phyloP scores from a whole-genome alignment of 2,329 filamentous ascomycete genomes.

The Neonectria coccinea region DNA sequence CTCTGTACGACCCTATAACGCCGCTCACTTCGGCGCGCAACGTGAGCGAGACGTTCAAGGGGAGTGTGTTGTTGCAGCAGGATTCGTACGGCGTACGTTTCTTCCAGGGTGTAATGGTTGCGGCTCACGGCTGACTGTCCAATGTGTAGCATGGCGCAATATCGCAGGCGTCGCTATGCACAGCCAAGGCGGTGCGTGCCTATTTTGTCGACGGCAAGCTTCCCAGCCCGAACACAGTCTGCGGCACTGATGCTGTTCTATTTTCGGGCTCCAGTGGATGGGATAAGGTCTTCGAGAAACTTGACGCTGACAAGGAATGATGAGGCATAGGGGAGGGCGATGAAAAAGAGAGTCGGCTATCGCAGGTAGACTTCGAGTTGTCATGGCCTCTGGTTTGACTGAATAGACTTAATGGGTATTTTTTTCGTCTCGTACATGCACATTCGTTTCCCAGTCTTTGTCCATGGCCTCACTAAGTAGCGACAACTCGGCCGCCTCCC shows the following conservation, averaged over 20 bases:
- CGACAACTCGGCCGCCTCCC: constrained; percentile 29
- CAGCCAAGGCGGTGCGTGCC: constrained; percentile 20
- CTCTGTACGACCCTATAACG: no score
- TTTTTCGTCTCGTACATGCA: neutral
- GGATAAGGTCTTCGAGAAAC: constrained; percentile 22
- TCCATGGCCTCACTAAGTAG: constrained; percentile 1
- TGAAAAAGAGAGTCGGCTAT: neutral
- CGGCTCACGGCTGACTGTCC: neutral
- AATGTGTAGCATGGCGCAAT: constrained; percentile 21
- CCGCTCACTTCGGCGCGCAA: no score
- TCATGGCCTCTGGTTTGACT: neutral
- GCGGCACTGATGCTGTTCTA: constrained; percentile 25
- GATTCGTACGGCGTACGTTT: no score
- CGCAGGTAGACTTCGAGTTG: neutral
- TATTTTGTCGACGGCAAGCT: constrained; percentile 38
- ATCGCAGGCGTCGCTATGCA: constrained; percentile 31
- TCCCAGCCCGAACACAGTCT: constrained; percentile 30
- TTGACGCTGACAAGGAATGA: constrained; percentile 1
- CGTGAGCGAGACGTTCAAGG: no score
- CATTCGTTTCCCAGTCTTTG: neutral
- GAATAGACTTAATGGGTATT: neutral
- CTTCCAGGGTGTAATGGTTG: constrained; percentile 41
- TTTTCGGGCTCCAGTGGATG: constrained; percentile 33
- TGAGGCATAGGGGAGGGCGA: neutral
- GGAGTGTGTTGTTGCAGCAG: no score